Base-by-base conservation (phyloP, 2,329 filamentous ascomycete genomes). In the Knoxdaviesia capensis region DNA sequence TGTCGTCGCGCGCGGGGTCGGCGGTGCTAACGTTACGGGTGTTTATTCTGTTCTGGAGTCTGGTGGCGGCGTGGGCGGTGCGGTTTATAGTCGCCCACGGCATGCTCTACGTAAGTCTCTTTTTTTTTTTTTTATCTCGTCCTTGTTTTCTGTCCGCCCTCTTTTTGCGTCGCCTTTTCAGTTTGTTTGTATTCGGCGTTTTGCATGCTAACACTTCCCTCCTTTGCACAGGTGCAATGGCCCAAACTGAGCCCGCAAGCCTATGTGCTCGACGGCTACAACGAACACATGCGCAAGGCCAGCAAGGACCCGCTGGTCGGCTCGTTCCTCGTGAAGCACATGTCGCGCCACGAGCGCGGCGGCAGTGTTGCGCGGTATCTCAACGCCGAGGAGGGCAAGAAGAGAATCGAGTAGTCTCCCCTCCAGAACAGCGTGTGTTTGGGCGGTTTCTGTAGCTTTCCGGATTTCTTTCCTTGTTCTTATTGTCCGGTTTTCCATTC, bases 311-410 rank as follows among this genome's bases (percentile, higher is more conserved):
- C 77, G 45, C 58, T 98, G 11, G 69, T 96, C 39, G 90, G 90
- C 3, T 63, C 72, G 9, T 71, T 93, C 46, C 69, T 92, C 28
- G 38, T 43, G 42, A 43, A 43, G 37, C 40, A 46, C 39, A 56
- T 63, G 28, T 66, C 71, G 31, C 64, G 66, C 39, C 86, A 93
- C 54, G 83, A 93, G 59, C 69, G 87, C 10, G 85, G 86, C 3
- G 71, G 84, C 47, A 94, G 85, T 61, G 83, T 82, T 49, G 79
- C 80, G 37, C 70, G 84, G 47, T 78, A 92, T 51, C 71, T 84
- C 32, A 90, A 80, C 51, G 74, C 92, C 43, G 90, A 98, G 59
- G 90, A 98, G 61, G 90, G 90, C 42, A 98, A 98, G 71, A 98
- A 94, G 72, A 83, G 90, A 57, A 92, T 93, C 54, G 90, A 98